Evolutionary conservation across 192 early-diverging fungal genomes (phyloP), one percentile per base, ranked within the genome.

Genomic region (Backusella morwellensis): DNA sequence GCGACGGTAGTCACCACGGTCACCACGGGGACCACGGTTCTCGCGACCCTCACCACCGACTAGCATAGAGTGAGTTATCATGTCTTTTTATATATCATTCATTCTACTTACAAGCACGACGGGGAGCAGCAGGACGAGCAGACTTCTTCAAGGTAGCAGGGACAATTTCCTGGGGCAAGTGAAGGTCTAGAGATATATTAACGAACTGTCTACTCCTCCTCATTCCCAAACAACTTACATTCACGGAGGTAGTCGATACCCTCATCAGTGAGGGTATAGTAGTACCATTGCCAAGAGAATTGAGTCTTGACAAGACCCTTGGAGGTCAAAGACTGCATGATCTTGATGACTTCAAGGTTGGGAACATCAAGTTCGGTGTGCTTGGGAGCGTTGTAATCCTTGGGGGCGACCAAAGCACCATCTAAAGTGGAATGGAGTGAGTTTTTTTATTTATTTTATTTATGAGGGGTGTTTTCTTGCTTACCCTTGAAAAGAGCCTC

Each of bases 251-350:
- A 98, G 84, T 94, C 95, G 77, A 98, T 97, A 86, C 98, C 98
- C 88, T 95, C 94, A 83, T 97, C 91, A 85, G 97, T 99, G 82
- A 99, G 91, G 87, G 92, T 96, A 88, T 99, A 99, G 95, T 99
- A 99, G 92, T 97, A 99, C 90, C 96, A 96, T 85, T 98, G 97
- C 98, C 98, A 99, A 85, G 96, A 98, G 94, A 99, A 99, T 82
- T 93, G 93, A 78, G 93, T 94, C 88, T 94, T 95, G 85, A 99
- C 97, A 75, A 84, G 94, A 78, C 95, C 95, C 83, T 91, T 92
- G 73, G 98, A 99, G 84, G 90, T 88, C 83, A 99, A 91, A 73
- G 94, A 96, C 92, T 99, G 97, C 80, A 98, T 92, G 76, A 97
- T 94, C 93, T 98, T 99, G 91, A 99, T 97, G 84, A 99, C 98